A percentile compares a stretch with the other conserved stretches of the same genome.
phyloP scores from a whole-genome alignment of 1,284 basidiomycete genomes.

The Leccinum solheimii region DNA sequence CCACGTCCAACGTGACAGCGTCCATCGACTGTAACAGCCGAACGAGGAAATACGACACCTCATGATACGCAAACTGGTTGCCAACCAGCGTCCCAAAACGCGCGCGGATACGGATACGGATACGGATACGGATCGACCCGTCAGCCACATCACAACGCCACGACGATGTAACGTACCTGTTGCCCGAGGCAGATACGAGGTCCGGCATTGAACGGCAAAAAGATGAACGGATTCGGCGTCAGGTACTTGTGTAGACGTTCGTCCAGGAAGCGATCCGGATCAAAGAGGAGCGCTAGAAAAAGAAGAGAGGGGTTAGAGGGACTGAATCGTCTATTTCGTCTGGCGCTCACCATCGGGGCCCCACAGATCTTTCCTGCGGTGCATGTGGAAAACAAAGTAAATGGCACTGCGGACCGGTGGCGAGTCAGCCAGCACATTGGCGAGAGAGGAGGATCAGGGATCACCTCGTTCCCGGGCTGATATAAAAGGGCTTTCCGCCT shows the following conservation, averaged over 20 bases:
- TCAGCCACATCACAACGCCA: background rate
- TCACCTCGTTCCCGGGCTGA: slow-evolving; percentile 24
- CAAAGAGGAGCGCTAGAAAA: slow-evolving; percentile 42
- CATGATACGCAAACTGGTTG: slow-evolving; percentile 41
- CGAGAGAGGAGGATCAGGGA: background rate
- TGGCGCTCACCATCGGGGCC: slow-evolving; percentile 34
- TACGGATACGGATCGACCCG: background rate
- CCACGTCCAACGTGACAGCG: slow-evolving; percentile 32
- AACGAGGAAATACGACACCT: slow-evolving; percentile 38
- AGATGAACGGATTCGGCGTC: slow-evolving; percentile 42
- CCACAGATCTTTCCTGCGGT: slow-evolving; percentile 39
- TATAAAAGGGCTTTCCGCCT: slow-evolving; percentile 27
- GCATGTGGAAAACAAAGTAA: slow-evolving; percentile 38
- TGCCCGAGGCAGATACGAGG: slow-evolving; percentile 52
- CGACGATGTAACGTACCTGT: slow-evolving; percentile 30
- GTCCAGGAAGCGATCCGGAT: slow-evolving; percentile 54
- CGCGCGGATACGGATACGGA: too few species aligned
- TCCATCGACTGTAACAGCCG: slow-evolving; percentile 41
- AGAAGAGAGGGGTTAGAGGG: background rate
- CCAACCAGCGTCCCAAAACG: background rate
- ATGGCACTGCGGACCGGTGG: slow-evolving; percentile 13
- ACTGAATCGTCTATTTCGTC: background rate
- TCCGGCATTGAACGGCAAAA: slow-evolving; percentile 51
- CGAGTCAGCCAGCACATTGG: background rate
- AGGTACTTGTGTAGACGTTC: slow-evolving; percentile 33